A percentile compares a stretch with the other conserved stretches of the same genome.
phyloP scores from a whole-genome alignment of 2,329 filamentous ascomycete genomes.

The Rutstroemia sp. region DNA sequence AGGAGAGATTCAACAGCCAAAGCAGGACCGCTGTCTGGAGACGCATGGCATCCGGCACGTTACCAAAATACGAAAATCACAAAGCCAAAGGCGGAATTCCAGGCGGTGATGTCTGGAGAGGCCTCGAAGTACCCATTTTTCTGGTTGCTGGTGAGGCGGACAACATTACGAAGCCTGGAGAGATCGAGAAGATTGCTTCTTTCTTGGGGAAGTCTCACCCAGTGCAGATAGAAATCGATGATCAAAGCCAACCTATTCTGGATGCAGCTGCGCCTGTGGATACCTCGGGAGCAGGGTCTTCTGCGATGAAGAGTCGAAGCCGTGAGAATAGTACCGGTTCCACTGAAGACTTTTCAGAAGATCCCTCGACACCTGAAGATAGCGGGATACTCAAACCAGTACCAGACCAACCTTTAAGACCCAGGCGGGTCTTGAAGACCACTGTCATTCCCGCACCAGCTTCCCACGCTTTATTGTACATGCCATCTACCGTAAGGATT shows the following conservation, averaged over 20 bases:
- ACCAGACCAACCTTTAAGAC: slow-evolving; percentile 42
- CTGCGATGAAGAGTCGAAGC: slow-evolving; percentile 35
- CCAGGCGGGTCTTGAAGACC: slow-evolving; percentile 53
- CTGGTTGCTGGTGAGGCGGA: slow-evolving; percentile 75
- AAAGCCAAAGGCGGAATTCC: slow-evolving; percentile 57
- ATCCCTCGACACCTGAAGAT: slow-evolving; percentile 42
- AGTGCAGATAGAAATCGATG: slow-evolving; percentile 20
- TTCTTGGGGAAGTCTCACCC: slow-evolving; percentile 30
- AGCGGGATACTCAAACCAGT: slow-evolving; percentile 30
- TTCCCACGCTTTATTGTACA: slow-evolving; percentile 78
- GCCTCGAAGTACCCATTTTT: slow-evolving; percentile 65
- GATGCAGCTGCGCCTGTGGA: slow-evolving; percentile 44
- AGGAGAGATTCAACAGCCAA: slow-evolving; percentile 72
- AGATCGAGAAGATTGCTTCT: slow-evolving; percentile 59
- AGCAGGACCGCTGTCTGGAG: slow-evolving; percentile 66
- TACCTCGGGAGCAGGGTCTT: slow-evolving; percentile 14
- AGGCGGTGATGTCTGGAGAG: slow-evolving; percentile 62
- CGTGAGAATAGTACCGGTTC: slow-evolving; percentile 23
- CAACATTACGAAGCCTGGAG: slow-evolving; percentile 61
- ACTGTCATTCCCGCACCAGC: slow-evolving; percentile 68
- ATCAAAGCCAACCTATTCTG: slow-evolving; percentile 33
- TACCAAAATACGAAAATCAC: slow-evolving; percentile 52
- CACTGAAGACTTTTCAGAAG: slow-evolving; percentile 34
- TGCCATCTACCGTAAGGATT: slow-evolving; percentile 64
- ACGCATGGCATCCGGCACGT: slow-evolving; percentile 66